These are phyloP conservation scores for sorghum (Sorghum bicolor) DNA, from an alignment of 176 grass and related monocot genomes.

Conservation along the genomic window Sorghum_bicolor_NCBIv3 NC_012879.2:52419501-52420000, in stretches of 20 bases:
- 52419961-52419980: not conserved
- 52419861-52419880: not conserved
- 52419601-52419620: conserved; percentile 26
- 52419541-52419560: conserved; percentile 74
- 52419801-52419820: not conserved
- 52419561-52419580: conserved; percentile 56
- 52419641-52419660: conserved; percentile 50
- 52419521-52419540: conserved; percentile 46
- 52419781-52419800: not conserved
- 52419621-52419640: conserved; percentile 20
- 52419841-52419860: not conserved
- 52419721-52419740: not conserved
- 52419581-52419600: conserved; percentile 49
- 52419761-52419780: not conserved
- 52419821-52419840: not conserved
- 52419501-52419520: conserved; percentile 14
- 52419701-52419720: conserved; percentile 35
- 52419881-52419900: not conserved
- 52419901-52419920: not conserved
- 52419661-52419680: conserved; percentile 45
- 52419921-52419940: not conserved
- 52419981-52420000: not conserved
- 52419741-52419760: not conserved
- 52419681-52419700: conserved; percentile 31
- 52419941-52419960: not conserved